These are phyloP conservation scores for Nothopassalora personata DNA, from an alignment of 2,329 filamentous ascomycete genomes.

Conservation along the genomic window DNA sequence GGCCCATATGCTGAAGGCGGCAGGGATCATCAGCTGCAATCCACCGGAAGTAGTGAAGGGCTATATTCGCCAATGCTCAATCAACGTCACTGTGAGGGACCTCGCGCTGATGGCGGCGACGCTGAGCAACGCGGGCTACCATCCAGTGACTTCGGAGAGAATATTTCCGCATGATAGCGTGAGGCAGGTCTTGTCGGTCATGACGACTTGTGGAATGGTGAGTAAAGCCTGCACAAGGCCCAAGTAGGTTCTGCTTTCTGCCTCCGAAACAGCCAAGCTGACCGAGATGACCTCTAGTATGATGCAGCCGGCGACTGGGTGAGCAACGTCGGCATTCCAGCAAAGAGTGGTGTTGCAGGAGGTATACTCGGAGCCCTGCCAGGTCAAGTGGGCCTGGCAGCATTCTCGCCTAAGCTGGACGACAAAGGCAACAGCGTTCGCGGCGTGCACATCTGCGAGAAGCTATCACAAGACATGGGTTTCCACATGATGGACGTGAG, in stretches of 20 bases:
- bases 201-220: constrained; percentile 39
- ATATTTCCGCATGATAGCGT: constrained; percentile 37
- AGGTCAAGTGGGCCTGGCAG: constrained; percentile 21
- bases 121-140: constrained; percentile 36
- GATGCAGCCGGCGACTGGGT: constrained; percentile 40
- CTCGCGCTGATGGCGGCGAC: constrained; percentile 40
- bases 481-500: constrained; percentile 24
- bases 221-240: background rate
- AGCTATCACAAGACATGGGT: constrained; percentile 23
- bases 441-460: constrained; percentile 20
- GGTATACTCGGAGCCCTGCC: constrained; percentile 21
- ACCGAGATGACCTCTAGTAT: constrained; percentile 23
- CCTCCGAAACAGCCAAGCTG: background rate
- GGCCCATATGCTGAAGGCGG: constrained; percentile 40
- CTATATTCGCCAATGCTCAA: constrained; percentile 40
- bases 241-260: no score
- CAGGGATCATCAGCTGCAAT: constrained; percentile 36
- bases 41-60: constrained; percentile 35
- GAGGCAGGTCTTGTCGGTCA: constrained; percentile 39
- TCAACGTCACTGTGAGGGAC: constrained; percentile 41
- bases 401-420: constrained; percentile 23
- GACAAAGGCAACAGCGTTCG: constrained; percentile 22
- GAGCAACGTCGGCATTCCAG: constrained; percentile 37
- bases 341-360: constrained; percentile 34
- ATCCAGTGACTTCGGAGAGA: constrained; percentile 32